A percentile compares a stretch with the other conserved stretches of the same genome.
phyloP scores from a whole-genome alignment of 2,329 filamentous ascomycete genomes.

The Fusarium illudens region DNA sequence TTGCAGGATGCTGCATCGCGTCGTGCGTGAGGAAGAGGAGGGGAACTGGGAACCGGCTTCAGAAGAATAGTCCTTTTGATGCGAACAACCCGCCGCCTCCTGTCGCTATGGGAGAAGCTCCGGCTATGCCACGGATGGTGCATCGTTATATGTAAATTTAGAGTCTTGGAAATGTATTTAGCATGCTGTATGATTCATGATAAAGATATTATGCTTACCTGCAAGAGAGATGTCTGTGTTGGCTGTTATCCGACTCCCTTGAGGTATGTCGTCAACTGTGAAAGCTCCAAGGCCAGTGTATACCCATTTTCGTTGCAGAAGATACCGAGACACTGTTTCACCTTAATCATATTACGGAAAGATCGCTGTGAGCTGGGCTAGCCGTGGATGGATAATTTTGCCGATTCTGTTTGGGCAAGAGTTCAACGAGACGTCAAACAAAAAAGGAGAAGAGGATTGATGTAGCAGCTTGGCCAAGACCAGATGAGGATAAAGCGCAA shows the following conservation, averaged over 20 bases:
- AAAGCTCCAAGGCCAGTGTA: too few relatives aligned
- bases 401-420: neutral
- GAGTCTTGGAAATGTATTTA: neutral
- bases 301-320: neutral
- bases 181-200: neutral
- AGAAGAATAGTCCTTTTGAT: slow-evolving; percentile 13
- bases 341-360: neutral
- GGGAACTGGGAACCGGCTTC: neutral
- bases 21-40: slow-evolving; percentile 10
- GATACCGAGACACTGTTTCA: neutral
- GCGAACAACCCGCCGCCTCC: neutral
- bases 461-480: neutral
- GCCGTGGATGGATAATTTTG: too few relatives aligned
- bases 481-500: neutral
- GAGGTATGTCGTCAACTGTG: too few relatives aligned
- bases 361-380: neutral
- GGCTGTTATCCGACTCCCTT: neutral
- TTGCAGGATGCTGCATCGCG: neutral
- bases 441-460: neutral
- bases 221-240: neutral
- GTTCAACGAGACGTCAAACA: neutral
- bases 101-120: neutral
- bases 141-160: slow-evolving; percentile 23
- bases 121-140: neutral
- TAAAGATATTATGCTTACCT: neutral